These are phyloP conservation scores for Lagerstroemia speciosa DNA, from an alignment of 345 rosid genomes.

Conservation along the genomic window DNA sequence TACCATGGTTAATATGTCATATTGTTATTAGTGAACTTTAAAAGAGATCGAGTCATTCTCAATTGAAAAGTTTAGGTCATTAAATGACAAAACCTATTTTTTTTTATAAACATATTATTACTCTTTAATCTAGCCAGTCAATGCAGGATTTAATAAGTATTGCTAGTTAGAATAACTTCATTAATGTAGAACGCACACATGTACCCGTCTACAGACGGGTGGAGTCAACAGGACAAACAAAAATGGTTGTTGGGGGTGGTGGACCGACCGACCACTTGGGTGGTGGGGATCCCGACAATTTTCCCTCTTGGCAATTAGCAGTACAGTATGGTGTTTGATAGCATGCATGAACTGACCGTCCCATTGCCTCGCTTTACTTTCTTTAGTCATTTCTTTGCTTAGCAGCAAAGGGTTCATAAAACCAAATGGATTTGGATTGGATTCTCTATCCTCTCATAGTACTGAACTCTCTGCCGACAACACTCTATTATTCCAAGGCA, in stretches of 20 bases:
- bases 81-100: too few species aligned
- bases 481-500: neutral
- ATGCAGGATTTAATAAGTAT: too few species aligned
- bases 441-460: neutral
- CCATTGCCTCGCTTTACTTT: neutral
- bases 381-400: neutral
- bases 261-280: neutral
- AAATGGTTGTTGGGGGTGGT: neutral
- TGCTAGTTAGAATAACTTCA: too few species aligned
- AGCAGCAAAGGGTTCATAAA: neutral
- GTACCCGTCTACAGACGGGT: neutral
- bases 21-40: too few species aligned
- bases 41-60: too few species aligned
- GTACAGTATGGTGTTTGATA: constrained; percentile 1
- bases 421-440: neutral
- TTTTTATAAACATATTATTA: too few species aligned
- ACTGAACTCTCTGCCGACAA: neutral
- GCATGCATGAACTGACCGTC: neutral
- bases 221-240: neutral
- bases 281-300: neutral
- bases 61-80: too few species aligned
- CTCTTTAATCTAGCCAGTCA: too few species aligned
- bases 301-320: neutral
- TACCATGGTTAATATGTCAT: too few species aligned
- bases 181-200: too few species aligned